Evolutionary conservation across 208 protist species (phyloP).

Genomic region (Leishmania gerbilli): DNA sequence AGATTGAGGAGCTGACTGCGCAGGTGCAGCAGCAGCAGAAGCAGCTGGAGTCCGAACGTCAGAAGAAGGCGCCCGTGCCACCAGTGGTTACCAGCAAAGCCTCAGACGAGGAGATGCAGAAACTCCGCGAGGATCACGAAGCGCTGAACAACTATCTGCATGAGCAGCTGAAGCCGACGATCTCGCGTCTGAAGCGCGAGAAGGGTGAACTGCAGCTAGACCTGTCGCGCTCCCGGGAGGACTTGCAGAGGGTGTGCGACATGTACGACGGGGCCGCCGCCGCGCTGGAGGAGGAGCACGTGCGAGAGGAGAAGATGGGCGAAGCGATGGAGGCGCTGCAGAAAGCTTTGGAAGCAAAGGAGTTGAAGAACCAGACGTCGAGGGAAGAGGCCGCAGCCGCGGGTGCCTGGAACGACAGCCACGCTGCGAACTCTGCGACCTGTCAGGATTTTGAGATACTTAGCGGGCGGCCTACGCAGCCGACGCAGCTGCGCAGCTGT

Average conservation of each 20-base stretch:
- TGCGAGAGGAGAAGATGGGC: constrained; percentile 48
- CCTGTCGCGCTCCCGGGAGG: constrained; percentile 21
- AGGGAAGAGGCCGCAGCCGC: background rate
- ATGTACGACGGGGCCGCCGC: constrained; percentile 30
- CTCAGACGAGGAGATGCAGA: background rate
- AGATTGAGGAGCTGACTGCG: constrained; percentile 17
- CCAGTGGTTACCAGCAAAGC: background rate
- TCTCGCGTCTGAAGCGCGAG: constrained; percentile 24
- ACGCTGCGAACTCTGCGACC: background rate
- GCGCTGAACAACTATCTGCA: constrained; percentile 37
- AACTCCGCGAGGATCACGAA: constrained; percentile 24
- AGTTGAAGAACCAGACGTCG: constrained; percentile 14
- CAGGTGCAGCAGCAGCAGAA: constrained; percentile 15
- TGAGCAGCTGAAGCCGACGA: constrained; percentile 32
- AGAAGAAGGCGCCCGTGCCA: background rate
- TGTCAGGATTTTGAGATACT: constrained; percentile 5
- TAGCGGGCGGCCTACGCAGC: constrained; percentile 6
- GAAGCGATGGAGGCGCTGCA: constrained; percentile 43
- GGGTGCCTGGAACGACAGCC: background rate
- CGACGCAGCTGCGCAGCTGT: constrained; percentile 8
- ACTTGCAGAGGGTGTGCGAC: constrained; percentile 23
- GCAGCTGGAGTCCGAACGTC: constrained; percentile 7
- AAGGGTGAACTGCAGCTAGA: constrained; percentile 36
- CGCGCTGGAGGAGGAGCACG: constrained; percentile 30
- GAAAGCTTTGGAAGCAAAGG: constrained; percentile 31